Conservation (phyloP, 1,139 yeast genomes). For the Blastobotrys buckinghamii region DNA sequence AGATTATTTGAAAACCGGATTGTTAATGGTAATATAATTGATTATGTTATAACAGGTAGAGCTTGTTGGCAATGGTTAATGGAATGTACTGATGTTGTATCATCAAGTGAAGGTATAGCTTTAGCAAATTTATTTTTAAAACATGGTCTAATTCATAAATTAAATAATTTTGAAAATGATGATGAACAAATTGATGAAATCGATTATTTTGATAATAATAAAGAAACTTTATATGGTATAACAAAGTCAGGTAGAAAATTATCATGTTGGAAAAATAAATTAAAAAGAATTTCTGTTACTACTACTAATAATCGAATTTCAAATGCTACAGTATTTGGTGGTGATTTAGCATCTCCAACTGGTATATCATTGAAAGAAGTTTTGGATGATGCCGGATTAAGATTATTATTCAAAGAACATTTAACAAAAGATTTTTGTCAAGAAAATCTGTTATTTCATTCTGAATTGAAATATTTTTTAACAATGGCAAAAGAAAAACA, state of each 20-base stretch:
- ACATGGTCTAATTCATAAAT: conserved; percentile 40
- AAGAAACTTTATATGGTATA: conserved; percentile 5
- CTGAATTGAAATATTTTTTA: conserved; percentile 45
- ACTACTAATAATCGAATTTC: background rate
- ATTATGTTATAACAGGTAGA: conserved; percentile 62
- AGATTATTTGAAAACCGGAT: conserved; percentile 47
- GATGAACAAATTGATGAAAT: background rate
- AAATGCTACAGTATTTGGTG: background rate
- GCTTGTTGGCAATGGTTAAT: conserved; percentile 80
- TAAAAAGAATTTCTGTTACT: background rate
- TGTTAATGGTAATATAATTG: conserved; percentile 25
- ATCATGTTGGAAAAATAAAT: background rate
- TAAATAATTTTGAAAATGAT: conserved; percentile 15
- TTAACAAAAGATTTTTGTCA: conserved; percentile 59
- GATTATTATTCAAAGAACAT: conserved; percentile 60
- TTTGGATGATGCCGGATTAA: conserved; percentile 72
- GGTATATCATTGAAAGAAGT: conserved; percentile 40
- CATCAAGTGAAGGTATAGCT: conserved; percentile 52
- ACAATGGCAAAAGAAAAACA: background rate
- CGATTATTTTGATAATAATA: background rate
- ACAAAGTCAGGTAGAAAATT: conserved; percentile 1
- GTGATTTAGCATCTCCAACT: conserved; percentile 1
- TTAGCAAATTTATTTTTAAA: conserved; percentile 54
- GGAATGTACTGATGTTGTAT: conserved; percentile 77
- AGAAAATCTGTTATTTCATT: conserved; percentile 71